Evolutionary conservation across 257 asterid species (phyloP).

Genomic region (Coffea canephora): DNA sequence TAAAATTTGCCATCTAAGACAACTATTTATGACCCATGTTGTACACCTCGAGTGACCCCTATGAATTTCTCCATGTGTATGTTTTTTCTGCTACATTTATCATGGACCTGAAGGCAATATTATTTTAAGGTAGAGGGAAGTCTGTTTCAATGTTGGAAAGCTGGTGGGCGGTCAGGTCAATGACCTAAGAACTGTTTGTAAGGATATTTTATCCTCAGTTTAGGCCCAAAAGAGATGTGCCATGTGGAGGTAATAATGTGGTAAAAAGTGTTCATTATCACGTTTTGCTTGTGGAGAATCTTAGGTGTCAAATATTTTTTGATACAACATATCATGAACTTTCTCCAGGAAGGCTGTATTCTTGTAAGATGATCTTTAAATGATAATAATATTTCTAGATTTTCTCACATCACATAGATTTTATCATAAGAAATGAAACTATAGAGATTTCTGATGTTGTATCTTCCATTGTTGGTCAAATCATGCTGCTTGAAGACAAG

Average conservation of each 20-base stretch:
- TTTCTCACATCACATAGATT: not conserved
- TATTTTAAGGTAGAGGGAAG: not conserved
- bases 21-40: not conserved
- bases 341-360: not conserved
- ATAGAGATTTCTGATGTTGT: slow-evolving; percentile 3
- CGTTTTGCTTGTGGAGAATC: not conserved
- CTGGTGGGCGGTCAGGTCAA: not conserved
- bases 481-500: slow-evolving; percentile 65
- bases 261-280: not conserved
- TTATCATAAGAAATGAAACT: not conserved
- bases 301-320: not conserved
- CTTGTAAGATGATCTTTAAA: not conserved
- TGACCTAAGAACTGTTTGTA: not conserved
- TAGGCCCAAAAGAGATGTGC: not conserved
- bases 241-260: not conserved
- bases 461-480: slow-evolving; percentile 9
- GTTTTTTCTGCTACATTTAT: not conserved
- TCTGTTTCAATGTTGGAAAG: not conserved
- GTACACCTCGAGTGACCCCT: not conserved
- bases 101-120: not conserved
- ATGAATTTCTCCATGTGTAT: not conserved
- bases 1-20: not conserved
- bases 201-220: not conserved
- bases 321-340: not conserved
- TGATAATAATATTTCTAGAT: not conserved